Conservation (phyloP, 495 filamentous ascomycete species). For the Hypoxylon perforatum region DNA sequence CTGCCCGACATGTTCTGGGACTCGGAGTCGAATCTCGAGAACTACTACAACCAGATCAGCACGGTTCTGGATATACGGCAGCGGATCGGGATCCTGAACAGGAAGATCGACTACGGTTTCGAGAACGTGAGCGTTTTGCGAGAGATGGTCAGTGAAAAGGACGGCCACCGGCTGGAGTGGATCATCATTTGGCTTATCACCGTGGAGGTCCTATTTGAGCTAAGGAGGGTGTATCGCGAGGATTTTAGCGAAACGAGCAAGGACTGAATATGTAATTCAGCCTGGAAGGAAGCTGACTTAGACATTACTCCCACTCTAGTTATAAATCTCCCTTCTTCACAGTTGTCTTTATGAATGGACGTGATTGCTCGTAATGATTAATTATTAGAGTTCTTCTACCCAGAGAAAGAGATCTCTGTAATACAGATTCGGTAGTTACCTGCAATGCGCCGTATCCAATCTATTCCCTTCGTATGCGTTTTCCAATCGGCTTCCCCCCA, state of each 20-base stretch:
- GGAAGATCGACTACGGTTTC: slow-evolving; percentile 97
- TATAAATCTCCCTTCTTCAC: no score
- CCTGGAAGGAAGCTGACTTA: no score
- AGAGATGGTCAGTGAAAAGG: slow-evolving; percentile 88
- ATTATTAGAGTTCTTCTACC: background rate
- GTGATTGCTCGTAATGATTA: background rate
- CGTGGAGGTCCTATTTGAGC: slow-evolving; percentile 81
- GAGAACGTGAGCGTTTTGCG: slow-evolving; percentile 92
- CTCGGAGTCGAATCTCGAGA: slow-evolving; percentile 83
- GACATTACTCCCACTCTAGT: no score
- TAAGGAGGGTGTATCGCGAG: slow-evolving; percentile 63
- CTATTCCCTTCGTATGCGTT: slow-evolving; percentile 19
- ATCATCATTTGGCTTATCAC: slow-evolving; percentile 95
- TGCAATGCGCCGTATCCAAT: background rate
- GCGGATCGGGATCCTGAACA: slow-evolving; percentile 90
- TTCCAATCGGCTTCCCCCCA: slow-evolving; percentile 38
- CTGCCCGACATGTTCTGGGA: slow-evolving; percentile 98
- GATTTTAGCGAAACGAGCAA: slow-evolving; percentile 10
- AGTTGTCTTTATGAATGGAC: no score
- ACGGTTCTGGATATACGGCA: slow-evolving; percentile 91
- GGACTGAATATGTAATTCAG: background rate
- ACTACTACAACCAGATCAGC: slow-evolving; percentile 94
- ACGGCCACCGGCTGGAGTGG: slow-evolving; percentile 91
- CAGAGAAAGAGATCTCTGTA: no score
- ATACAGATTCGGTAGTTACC: background rate